phyloP scores from a whole-genome alignment of 192 early-diverging fungal genomes.

The Entomortierella parvispora region DNA sequence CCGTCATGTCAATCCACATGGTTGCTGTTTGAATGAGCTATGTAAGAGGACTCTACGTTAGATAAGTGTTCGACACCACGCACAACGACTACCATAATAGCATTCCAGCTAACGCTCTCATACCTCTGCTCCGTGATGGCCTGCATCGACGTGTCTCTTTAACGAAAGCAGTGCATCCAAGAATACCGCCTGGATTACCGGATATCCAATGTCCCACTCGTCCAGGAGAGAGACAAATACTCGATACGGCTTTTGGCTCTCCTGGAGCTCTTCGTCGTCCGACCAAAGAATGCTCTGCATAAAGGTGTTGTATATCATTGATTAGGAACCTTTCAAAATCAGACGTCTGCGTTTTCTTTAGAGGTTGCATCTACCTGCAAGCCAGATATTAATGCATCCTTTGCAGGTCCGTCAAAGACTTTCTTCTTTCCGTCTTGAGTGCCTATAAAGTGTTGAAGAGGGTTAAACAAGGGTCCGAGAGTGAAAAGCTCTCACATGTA shows the following conservation, averaged over 20 bases:
- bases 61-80: too few species aligned
- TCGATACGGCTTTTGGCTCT: constrained; percentile 74
- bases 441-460: constrained; percentile 3
- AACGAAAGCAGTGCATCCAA: constrained; percentile 76
- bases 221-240: constrained; percentile 90
- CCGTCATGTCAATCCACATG: constrained; percentile 93
- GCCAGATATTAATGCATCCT: constrained; percentile 61
- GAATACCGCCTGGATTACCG: constrained; percentile 77
- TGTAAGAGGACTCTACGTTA: not conserved
- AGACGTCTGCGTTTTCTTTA: not conserved
- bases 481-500: not conserved
- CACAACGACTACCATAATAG: too few species aligned
- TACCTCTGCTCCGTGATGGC: constrained; percentile 57
- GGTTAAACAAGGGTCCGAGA: not conserved
- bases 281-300: constrained; percentile 44
- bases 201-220: constrained; percentile 83
- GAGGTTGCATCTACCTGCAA: constrained; percentile 51
- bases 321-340: not conserved
- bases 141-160: constrained; percentile 60
- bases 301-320: not conserved
- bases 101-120: too few species aligned
- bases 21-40: constrained; percentile 83
- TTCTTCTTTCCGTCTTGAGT: constrained; percentile 54
- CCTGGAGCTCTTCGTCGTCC: constrained; percentile 47
- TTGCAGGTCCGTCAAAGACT: constrained; percentile 63